Conservation (phyloP, 495 filamentous ascomycete genomes). For the Baudoinia panamericana region DNA sequence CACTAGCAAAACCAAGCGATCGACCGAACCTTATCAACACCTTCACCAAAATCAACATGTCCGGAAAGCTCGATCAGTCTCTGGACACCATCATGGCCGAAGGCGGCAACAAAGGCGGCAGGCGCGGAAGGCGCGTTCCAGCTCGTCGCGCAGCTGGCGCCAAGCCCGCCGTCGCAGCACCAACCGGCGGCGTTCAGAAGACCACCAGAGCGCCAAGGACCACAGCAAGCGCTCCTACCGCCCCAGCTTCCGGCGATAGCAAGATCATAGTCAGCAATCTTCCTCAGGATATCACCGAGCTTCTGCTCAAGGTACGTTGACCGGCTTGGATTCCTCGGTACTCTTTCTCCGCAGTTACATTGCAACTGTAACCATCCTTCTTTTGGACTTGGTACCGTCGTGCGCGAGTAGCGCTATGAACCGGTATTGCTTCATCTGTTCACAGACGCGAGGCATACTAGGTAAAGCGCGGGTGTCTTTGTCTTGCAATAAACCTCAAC, state of each 20-base stretch:
- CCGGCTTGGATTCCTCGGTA: slow-evolving; percentile 30
- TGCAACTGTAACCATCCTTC: background rate
- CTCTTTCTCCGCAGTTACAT: background rate
- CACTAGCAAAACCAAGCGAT: too few species aligned
- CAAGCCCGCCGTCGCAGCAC: slow-evolving; percentile 41
- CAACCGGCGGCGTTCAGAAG: slow-evolving; percentile 83
- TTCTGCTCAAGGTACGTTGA: slow-evolving; percentile 99
- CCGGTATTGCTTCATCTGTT: background rate
- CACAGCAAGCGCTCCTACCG: slow-evolving; percentile 36
- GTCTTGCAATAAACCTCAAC: slow-evolving; percentile 5
- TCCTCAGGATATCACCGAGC: slow-evolving; percentile 89
- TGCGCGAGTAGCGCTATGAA: too few species aligned
- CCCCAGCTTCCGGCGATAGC: slow-evolving; percentile 53
- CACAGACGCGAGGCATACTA: too few species aligned
- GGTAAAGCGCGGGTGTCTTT: too few species aligned
- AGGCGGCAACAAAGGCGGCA: slow-evolving; percentile 45
- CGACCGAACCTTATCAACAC: background rate
- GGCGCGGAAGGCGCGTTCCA: slow-evolving; percentile 28
- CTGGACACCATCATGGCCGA: slow-evolving; percentile 89
- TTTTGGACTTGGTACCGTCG: background rate
- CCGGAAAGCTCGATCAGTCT: slow-evolving; percentile 86
- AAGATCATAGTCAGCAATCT: slow-evolving; percentile 97
- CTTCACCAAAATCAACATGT: slow-evolving; percentile 50
- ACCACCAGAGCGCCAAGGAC: slow-evolving; percentile 41
- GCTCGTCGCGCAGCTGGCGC: slow-evolving; percentile 38